Conservation (phyloP, 345 rosid species). For the Hibiscus mutabilis region DNA sequence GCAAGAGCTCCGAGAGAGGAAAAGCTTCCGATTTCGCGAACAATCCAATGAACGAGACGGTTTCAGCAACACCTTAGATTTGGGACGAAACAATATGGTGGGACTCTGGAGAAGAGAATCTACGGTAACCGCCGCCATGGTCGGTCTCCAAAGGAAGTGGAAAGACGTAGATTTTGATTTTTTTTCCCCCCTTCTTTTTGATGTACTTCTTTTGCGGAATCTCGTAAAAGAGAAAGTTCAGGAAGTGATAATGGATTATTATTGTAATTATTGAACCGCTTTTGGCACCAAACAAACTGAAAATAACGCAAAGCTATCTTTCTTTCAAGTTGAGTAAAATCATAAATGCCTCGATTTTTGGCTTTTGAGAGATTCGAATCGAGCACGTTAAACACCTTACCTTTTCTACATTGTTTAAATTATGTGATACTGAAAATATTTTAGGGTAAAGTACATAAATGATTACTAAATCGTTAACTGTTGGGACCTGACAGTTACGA, state of each 20-base stretch:
- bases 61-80: background rate
- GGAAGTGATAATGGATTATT: background rate
- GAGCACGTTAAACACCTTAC: background rate
- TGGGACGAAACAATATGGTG: background rate
- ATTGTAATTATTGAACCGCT: background rate
- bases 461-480: no score
- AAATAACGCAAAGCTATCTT: background rate
- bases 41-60: slow-evolving; percentile 7
- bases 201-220: background rate
- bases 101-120: slow-evolving; percentile 14
- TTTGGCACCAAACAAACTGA: background rate
- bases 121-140: slow-evolving; percentile 11
- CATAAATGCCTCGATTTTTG: background rate
- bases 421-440: no score
- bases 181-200: background rate
- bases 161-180: slow-evolving; percentile 1
- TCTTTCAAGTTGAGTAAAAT: background rate
- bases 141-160: background rate
- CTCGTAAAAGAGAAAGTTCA: background rate
- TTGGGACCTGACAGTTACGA: no score
- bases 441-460: no score
- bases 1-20: slow-evolving; percentile 12
- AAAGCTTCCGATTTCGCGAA: background rate
- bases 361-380: background rate
- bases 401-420: no score